Percentiles rank a stretch among this genome's conserved stretches.
phyloP scores from a whole-genome alignment of 257 asterid genomes.

The Solanum boliviense region DNA sequence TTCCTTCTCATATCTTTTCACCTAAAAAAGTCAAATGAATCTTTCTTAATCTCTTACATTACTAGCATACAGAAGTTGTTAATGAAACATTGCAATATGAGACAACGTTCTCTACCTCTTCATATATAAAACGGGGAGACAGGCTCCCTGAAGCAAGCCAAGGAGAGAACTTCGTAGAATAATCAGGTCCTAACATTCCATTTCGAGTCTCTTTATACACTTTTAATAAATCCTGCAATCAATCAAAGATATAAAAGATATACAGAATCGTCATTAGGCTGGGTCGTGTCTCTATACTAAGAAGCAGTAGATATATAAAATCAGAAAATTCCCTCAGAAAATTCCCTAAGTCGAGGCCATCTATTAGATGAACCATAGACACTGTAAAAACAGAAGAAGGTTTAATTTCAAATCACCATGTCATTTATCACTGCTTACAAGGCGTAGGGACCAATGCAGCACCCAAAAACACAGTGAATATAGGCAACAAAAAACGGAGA shows the following conservation, averaged over 20 bases:
- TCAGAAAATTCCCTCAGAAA: background rate
- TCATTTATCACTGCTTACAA: background rate
- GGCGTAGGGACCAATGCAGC: background rate
- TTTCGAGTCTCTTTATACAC: slow-evolving; percentile 81
- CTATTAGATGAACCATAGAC: background rate
- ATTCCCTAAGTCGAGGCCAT: background rate
- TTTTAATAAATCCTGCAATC: slow-evolving; percentile 51
- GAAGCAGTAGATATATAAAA: background rate
- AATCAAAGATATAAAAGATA: background rate
- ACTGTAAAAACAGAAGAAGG: background rate
- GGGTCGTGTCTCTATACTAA: background rate
- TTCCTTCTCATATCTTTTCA: slow-evolving; percentile 80
- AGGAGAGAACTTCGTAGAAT: slow-evolving; percentile 87
- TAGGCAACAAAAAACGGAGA: background rate
- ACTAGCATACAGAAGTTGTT: background rate
- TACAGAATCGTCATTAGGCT: background rate
- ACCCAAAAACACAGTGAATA: background rate
- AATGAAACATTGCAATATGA: background rate
- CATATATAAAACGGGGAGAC: slow-evolving; percentile 76
- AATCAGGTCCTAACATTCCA: slow-evolving; percentile 90
- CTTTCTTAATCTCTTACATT: background rate
- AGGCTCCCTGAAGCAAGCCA: slow-evolving; percentile 96
- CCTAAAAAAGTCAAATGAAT: slow-evolving; percentile 34
- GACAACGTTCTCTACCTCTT: slow-evolving; percentile 46
- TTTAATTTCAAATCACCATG: background rate